phyloP scores from a whole-genome alignment of 2,329 filamentous ascomycete species.

The Fusarium proliferatum region DNA sequence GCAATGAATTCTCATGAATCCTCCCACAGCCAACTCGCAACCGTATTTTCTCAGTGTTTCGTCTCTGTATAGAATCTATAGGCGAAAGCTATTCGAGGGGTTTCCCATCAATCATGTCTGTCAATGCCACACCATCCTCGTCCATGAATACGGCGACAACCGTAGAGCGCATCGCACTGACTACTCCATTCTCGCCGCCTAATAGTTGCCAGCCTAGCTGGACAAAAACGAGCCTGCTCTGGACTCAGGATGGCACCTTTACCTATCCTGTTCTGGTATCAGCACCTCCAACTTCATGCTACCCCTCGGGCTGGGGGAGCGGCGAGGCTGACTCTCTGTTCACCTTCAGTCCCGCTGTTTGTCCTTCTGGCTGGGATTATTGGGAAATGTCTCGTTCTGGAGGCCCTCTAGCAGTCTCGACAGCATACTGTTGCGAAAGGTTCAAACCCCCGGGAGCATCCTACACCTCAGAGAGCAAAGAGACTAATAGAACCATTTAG shows the following conservation, averaged over 20 bases:
- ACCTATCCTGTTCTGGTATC: neutral
- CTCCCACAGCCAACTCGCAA: no score
- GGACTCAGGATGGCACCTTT: neutral
- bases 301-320: neutral
- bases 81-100: no score
- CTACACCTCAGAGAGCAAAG: neutral
- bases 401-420: neutral
- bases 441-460: neutral
- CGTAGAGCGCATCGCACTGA: neutral
- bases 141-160: no score
- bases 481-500: neutral
- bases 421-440: neutral
- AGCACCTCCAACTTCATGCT: neutral
- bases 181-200: neutral
- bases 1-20: no score
- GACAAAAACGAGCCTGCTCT: neutral
- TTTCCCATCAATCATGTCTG: no score
- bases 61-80: no score
- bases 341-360: neutral
- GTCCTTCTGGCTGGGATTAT: neutral
- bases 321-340: neutral
- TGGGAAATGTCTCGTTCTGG: neutral
- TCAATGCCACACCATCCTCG: no score
- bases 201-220: fast-evolving
- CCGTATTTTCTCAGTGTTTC: no score